Percentiles rank a stretch among this genome's conserved stretches.
These are phyloP conservation scores for Botrytis deweyae DNA, from an alignment of 2,329 filamentous ascomycete genomes.

Conservation along the genomic window DNA sequence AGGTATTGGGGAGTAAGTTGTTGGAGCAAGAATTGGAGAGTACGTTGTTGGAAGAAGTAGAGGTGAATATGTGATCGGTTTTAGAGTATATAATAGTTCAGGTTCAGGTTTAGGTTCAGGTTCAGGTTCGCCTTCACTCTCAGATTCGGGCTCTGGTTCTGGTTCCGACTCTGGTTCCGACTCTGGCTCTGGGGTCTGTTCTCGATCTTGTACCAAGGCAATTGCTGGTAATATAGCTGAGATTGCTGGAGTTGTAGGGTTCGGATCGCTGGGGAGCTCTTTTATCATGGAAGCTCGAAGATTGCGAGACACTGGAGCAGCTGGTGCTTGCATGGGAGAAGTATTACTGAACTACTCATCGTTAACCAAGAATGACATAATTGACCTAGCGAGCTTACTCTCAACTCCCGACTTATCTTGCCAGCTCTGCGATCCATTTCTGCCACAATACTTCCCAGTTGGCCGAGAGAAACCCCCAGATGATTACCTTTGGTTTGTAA, in stretches of 20 bases:
- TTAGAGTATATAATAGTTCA: constrained; percentile 36
- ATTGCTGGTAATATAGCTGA: constrained; percentile 35
- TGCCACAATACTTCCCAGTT: constrained; percentile 72
- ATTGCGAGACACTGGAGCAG: constrained; percentile 25
- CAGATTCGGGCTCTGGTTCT: constrained; percentile 22
- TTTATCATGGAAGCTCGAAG: constrained; percentile 36
- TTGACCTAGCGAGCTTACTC: constrained; percentile 52
- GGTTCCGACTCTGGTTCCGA: constrained; percentile 5
- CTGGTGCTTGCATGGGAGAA: constrained; percentile 19
- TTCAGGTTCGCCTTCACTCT: constrained; percentile 23
- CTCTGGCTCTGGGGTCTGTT: constrained; percentile 31
- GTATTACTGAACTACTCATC: constrained; percentile 23
- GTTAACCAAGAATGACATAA: constrained; percentile 17
- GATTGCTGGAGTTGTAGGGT: constrained; percentile 37
- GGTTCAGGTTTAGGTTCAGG: constrained; percentile 31
- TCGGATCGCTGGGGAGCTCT: constrained; percentile 34
- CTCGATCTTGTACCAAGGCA: constrained; percentile 36
- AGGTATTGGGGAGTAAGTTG: constrained; percentile 22
- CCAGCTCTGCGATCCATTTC: constrained; percentile 87
- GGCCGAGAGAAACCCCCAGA: constrained; percentile 67
- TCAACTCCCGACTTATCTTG: constrained; percentile 74
- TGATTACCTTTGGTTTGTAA: constrained; percentile 71
- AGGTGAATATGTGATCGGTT: constrained; percentile 38
- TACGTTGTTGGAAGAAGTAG: constrained; percentile 29
- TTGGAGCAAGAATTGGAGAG: constrained; percentile 24